Evolutionary conservation across 2,329 filamentous ascomycete genomes (phyloP), one percentile per base, ranked within the genome.

Genomic region (Cladosporium sp.): DNA sequence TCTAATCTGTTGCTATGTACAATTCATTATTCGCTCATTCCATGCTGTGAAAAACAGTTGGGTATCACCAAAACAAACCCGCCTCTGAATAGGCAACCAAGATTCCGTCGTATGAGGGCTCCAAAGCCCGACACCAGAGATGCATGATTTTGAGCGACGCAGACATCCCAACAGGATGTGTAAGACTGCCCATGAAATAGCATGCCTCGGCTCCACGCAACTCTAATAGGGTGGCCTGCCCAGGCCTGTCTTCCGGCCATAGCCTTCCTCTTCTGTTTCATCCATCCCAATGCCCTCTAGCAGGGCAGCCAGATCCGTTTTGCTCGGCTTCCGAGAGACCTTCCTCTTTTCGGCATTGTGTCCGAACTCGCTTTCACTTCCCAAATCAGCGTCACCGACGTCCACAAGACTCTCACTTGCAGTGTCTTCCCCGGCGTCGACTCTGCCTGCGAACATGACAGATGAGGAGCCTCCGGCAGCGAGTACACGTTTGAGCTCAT

Each of bases 341-440:
- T 54, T 60, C n/a, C 36, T 42, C n/a, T 37, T 36, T 39, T 51
- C 49, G 15, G 39, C 45, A 12, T 14, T 36, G 12, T 59, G 28
- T 3, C 58, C 52, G 15, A 40, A 51, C 22, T 54, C 61, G 20
- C 52, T 58, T 42, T 65, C 62, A 49, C 63, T 65, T 20, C 50
- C 61, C 5, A 65, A 14, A 42, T 65, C 62, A 3, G 37, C 63
- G 20, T 64, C 66, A 37, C 61, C 66, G 14, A 63, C 63, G 22
- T 69, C 67, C 63, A 88, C 82, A 78, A 90, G 83, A 71, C 86
- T 89, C 56, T 90, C 88, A 59, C 78, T 81, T 67, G 80, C 85
- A 56, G 78, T 82, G 63, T 80, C 78, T 60, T 82, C 83, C 54
- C 81, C 63, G 15, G 55, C 61, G 15, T 74, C 25, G 73, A 71